phyloP scores from a whole-genome alignment of 1,284 basidiomycete species.

The Rhodotorula sp. region DNA sequence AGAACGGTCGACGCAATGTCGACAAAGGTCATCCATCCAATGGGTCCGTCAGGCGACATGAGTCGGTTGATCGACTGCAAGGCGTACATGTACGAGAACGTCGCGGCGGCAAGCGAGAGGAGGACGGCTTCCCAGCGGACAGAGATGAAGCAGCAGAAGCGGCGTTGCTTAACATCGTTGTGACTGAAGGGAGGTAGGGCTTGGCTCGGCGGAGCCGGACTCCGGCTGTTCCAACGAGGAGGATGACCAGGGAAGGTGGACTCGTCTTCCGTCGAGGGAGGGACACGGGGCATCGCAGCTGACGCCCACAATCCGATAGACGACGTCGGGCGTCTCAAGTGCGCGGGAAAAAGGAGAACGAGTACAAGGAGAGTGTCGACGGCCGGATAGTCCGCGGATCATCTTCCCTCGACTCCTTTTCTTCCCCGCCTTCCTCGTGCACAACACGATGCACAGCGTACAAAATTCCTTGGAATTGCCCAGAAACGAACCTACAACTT shows the following conservation, averaged over 20 bases:
- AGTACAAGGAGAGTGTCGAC: neutral
- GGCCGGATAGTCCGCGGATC: neutral
- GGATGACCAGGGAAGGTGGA: neutral
- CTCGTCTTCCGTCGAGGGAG: no score
- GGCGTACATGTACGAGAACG: neutral
- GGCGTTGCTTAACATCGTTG: neutral
- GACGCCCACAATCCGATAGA: no score
- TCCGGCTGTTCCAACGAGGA: no score
- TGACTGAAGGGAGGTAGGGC: neutral
- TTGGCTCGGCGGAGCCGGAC: no score
- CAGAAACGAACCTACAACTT: neutral
- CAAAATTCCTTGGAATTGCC: no score
- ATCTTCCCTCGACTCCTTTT: neutral
- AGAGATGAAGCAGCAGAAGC: constrained; percentile 18
- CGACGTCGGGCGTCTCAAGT: neutral
- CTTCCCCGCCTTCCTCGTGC: no score
- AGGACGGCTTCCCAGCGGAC: neutral
- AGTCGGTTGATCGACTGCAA: neutral
- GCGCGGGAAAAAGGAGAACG: neutral
- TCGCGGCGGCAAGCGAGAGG: constrained; percentile 6
- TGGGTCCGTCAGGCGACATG: neutral
- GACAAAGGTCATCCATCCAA: neutral
- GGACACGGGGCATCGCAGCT: no score
- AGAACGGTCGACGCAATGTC: neutral
- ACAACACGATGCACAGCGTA: no score